Conservation (phyloP, 1,284 basidiomycete species). For the Ceraceosorus bombacis region DNA sequence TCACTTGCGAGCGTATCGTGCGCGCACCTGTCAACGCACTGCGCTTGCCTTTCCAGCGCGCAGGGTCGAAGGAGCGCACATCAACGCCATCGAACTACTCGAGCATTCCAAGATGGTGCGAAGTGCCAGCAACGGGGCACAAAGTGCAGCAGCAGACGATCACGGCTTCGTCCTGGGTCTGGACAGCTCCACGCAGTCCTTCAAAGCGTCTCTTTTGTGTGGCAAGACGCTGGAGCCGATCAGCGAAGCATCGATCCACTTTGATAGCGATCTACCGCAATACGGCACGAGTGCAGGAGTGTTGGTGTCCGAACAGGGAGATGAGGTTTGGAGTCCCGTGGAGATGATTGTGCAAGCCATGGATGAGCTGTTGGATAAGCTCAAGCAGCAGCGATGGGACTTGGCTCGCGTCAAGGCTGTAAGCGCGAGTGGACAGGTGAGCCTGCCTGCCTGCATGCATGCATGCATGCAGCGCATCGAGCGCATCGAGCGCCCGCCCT, state of each 20-base stretch:
- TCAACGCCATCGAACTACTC: no score
- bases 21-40: no score
- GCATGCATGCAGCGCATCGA: no score
- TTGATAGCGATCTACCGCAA: conserved; percentile 68
- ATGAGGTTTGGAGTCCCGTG: conserved; percentile 55
- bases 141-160: no score
- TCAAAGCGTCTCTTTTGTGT: conserved; percentile 61
- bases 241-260: conserved; percentile 68
- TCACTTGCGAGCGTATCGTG: no score
- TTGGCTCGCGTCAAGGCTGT: neutral
- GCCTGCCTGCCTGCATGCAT: neutral
- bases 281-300: conserved; percentile 60
- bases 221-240: conserved; percentile 59
- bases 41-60: no score
- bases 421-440: neutral
- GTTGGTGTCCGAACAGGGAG: conserved; percentile 9
- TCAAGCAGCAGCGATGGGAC: conserved; percentile 58
- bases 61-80: no score
- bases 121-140: no score
- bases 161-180: conserved; percentile 60
- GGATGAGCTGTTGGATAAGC: conserved; percentile 66
- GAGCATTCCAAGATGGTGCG: no score
- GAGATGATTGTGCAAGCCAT: conserved; percentile 76
- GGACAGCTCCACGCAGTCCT: conserved; percentile 78
- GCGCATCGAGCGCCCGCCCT: no score